These are phyloP conservation scores for Penicillium janthinellum DNA, from an alignment of 2,329 filamentous ascomycete genomes.

Conservation along the genomic window DNA sequence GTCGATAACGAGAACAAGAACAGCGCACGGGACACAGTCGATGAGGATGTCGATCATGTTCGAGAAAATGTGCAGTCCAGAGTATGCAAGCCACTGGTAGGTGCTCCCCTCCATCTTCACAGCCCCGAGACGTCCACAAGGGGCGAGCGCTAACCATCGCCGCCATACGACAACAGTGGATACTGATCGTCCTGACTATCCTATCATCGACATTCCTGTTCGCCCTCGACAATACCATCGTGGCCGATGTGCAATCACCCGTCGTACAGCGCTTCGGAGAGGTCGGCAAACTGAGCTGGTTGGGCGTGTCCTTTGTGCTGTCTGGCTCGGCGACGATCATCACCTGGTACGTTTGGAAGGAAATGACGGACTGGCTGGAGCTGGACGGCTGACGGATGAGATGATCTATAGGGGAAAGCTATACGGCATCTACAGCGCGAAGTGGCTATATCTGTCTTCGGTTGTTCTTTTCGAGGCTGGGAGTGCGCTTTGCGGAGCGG, in stretches of 20 bases:
- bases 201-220: constrained; percentile 44
- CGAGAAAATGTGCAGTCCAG: constrained; percentile 14
- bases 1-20: background rate
- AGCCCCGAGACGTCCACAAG: background rate
- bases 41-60: constrained; percentile 14
- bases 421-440: constrained; percentile 50
- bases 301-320: constrained; percentile 47
- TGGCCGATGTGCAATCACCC: constrained; percentile 51
- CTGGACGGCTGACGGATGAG: background rate
- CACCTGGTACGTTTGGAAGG: constrained; percentile 28
- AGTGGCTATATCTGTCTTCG: constrained; percentile 42
- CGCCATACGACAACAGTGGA: constrained; percentile 13
- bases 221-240: constrained; percentile 51
- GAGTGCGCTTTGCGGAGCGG: constrained; percentile 47
- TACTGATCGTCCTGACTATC: constrained; percentile 27
- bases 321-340: constrained; percentile 46
- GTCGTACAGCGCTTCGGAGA: constrained; percentile 44
- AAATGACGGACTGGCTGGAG: background rate
- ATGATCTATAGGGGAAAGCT: constrained; percentile 39
- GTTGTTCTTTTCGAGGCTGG: constrained; percentile 36
- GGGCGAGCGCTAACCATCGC: background rate
- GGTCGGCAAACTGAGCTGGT: constrained; percentile 48
- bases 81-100: constrained; percentile 13
- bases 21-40: background rate
- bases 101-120: background rate